Evolutionary conservation across 2,329 filamentous ascomycete genomes (phyloP).

Genomic region (Beauveria sp.): DNA sequence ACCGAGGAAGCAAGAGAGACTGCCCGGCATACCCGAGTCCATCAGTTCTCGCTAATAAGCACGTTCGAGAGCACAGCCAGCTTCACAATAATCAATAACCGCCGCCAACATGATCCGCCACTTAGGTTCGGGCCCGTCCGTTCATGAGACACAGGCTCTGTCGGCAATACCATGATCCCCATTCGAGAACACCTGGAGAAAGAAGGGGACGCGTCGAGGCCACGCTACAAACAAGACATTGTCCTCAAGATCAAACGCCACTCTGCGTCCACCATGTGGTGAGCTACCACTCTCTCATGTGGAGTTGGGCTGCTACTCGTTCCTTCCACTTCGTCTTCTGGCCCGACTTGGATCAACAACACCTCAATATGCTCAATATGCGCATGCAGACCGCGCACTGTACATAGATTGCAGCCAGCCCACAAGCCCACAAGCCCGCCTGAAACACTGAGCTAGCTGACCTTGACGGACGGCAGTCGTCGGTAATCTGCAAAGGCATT

Average conservation of each 20-base stretch:
- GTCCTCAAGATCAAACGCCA: constrained; percentile 1
- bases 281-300: not conserved
- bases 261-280: not conserved
- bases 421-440: not conserved
- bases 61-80: not conserved
- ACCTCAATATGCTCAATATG: not conserved
- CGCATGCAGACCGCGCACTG: too few relatives aligned
- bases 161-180: not conserved
- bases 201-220: not conserved
- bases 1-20: not conserved
- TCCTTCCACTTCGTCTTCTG: not conserved
- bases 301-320: not conserved
- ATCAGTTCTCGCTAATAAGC: not conserved
- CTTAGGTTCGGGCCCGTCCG: not conserved
- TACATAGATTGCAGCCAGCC: not conserved
- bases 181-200: not conserved
- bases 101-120: not conserved
- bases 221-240: not conserved
- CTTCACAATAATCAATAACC: too few relatives aligned
- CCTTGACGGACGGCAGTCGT: not conserved
- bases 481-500: too few relatives aligned
- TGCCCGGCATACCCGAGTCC: not conserved
- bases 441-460: constrained; percentile 1
- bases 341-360: not conserved
- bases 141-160: not conserved